phyloP scores from a whole-genome alignment of 2,329 filamentous ascomycete genomes.

The Ramularia collo-cygni region DNA sequence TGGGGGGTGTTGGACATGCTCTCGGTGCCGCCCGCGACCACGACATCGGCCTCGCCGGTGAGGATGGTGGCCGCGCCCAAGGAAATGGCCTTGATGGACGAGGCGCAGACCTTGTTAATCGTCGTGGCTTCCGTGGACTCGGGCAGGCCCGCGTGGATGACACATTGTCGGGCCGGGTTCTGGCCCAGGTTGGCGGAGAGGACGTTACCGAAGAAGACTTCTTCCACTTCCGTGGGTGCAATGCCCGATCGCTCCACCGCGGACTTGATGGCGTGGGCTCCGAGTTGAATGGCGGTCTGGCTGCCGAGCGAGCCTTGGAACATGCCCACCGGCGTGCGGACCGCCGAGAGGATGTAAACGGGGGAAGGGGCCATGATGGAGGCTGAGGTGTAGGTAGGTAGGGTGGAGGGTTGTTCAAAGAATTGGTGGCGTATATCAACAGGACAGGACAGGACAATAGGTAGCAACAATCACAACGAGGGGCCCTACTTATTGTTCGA shows the following conservation, averaged over 20 bases:
- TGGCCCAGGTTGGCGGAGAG: constrained; percentile 93
- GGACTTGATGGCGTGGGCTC: constrained; percentile 74
- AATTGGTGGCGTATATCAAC: background rate
- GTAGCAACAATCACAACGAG: too few relatives aligned
- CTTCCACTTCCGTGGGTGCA: constrained; percentile 83
- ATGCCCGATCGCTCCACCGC: constrained; percentile 82
- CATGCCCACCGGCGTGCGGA: constrained; percentile 73
- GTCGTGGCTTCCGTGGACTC: constrained; percentile 79
- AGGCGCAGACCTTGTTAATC: constrained; percentile 98
- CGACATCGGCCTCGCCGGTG: constrained; percentile 84
- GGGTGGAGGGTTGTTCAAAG: background rate
- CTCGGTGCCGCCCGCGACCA: constrained; percentile 91
- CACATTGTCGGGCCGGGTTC: constrained; percentile 91
- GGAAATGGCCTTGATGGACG: constrained; percentile 87
- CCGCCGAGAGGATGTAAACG: constrained; percentile 89
- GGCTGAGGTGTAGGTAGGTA: constrained; percentile 1
- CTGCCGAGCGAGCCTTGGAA: constrained; percentile 91
- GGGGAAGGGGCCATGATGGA: constrained; percentile 71
- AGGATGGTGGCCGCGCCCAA: constrained; percentile 96
- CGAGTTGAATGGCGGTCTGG: constrained; percentile 77
- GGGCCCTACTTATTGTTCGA: too few relatives aligned
- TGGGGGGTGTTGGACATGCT: constrained; percentile 98
- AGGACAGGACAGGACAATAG: too few relatives aligned
- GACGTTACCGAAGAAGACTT: constrained; percentile 98
- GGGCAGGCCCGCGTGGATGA: constrained; percentile 77